Evolutionary conservation across 371 early-diverging fungal genomes (phyloP), one percentile per base, ranked within the genome.

Genomic region (Lichtheimia hyalospora): DNA sequence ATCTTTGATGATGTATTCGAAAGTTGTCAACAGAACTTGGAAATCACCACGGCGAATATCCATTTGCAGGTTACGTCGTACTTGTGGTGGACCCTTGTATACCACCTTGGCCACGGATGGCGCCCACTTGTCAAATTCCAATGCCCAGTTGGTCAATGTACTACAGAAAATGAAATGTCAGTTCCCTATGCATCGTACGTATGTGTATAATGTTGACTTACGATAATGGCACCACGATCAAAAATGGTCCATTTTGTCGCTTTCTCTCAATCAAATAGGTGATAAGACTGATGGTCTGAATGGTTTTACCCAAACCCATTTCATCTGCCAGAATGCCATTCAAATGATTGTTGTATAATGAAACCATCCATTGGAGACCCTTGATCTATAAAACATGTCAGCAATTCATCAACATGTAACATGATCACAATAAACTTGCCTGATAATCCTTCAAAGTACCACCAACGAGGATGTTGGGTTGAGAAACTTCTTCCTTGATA

Each of bases 271-370:
- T 91, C 64, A 99, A 70, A 67, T 93, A 95, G 24, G 96, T 92
- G 42, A 99, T 85, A 48, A 99, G 83, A 48, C 99, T 94, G 49
- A 99, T 96, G 6, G 99, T 97, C 71, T 99, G 99, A 57, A 99
- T 93, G 1, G 97, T 96, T 77, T 97, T 96, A 41, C 96, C 97
- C 20, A 97, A 75, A 49, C 97, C 96, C 99, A 99, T 99, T 79
- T 99, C 99, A 75, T 99, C 99, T 5, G 99, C 98, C 62, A 99
- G 69, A 56, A 99, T 99, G 41, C 99, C 99, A 69, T 96, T 96
- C 60, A 96, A 76, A 27, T 91, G 83, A 67, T 97, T 98, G 70
- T 97, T 96, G 82, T 97, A 98, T 25, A 99, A 77, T 7, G 96
- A 95, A 5, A 96, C 88, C 91, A 99, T 95, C 99, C 99, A 99